A percentile compares a stretch with the other conserved stretches of the same genome.
Conservation (phyloP, 441 rosid genomes). For the Eutrema salsugineum region DNA sequence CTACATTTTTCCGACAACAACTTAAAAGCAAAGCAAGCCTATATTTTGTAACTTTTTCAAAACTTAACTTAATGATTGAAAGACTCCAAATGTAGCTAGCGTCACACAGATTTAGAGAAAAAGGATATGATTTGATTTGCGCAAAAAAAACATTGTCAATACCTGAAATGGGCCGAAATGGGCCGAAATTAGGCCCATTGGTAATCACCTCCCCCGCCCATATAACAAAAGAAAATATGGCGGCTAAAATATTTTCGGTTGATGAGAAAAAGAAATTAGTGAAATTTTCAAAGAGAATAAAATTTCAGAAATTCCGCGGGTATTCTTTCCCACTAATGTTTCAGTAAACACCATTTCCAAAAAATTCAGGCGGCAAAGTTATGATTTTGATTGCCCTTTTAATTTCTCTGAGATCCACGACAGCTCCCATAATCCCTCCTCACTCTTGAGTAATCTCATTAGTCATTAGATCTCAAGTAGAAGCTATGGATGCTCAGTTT, state of each 20-base stretch:
- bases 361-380: constrained; percentile 16
- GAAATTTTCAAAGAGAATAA: background rate
- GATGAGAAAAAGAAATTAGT: background rate
- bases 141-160: background rate
- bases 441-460: background rate
- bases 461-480: constrained; percentile 26
- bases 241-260: constrained; percentile 21
- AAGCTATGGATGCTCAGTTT: constrained; percentile 44
- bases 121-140: too few species aligned
- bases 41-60: background rate
- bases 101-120: too few species aligned
- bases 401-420: background rate
- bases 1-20: background rate
- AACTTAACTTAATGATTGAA: too few species aligned
- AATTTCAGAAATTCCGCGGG: constrained; percentile 17
- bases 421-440: background rate
- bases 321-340: constrained; percentile 11
- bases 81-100: too few species aligned
- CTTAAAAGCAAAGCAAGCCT: constrained; percentile 1
- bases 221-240: background rate
- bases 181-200: background rate
- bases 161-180: background rate
- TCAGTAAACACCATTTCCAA: background rate
- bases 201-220: too few species aligned
- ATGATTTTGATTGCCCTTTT: background rate